Conservation (phyloP, 768 basidiomycete species). For the Auricularia heimuer region DNA sequence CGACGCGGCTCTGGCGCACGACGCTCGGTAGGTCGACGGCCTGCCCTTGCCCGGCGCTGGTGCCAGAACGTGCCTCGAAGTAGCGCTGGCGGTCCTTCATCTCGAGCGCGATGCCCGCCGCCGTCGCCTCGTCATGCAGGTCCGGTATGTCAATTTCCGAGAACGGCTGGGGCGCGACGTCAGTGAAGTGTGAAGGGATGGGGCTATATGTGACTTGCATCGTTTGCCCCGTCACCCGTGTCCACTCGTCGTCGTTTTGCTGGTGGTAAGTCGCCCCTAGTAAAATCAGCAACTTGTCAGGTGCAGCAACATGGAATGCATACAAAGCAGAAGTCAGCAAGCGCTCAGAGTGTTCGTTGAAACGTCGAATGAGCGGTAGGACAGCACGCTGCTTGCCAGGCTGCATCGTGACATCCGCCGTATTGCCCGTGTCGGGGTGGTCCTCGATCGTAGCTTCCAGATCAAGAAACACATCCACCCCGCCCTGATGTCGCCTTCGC, state of each 20-base stretch:
- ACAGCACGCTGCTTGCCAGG: conserved; percentile 82
- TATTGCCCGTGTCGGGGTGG: conserved; percentile 86
- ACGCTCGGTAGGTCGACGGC: conserved; percentile 14
- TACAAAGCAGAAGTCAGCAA: conserved; percentile 64
- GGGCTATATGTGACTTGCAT: conserved; percentile 26
- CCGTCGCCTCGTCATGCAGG: conserved; percentile 56
- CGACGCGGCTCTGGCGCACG: background rate
- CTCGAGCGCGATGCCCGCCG: conserved; percentile 66
- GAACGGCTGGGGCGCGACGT: background rate
- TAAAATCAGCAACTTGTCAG: conserved; percentile 17
- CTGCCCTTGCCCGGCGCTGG: conserved; percentile 9
- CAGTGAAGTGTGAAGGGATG: background rate
- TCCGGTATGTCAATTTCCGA: conserved; percentile 73
- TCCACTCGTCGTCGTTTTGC: conserved; percentile 51
- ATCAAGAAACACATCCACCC: conserved; percentile 71
- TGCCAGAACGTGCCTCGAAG: conserved; percentile 53
- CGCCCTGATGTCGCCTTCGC: conserved; percentile 50
- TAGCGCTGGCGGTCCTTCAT: conserved; percentile 81
- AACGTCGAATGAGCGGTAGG: conserved; percentile 87
- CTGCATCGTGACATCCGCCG: conserved; percentile 90
- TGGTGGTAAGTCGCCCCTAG: conserved; percentile 39
- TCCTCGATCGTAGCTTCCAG: conserved; percentile 85
- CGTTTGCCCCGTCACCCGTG: conserved; percentile 23
- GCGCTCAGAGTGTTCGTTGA: conserved; percentile 94
- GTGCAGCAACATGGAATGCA: conserved; percentile 27